phyloP scores from a whole-genome alignment of 345 rosid species.

The Gossypium longicalyx region DNA sequence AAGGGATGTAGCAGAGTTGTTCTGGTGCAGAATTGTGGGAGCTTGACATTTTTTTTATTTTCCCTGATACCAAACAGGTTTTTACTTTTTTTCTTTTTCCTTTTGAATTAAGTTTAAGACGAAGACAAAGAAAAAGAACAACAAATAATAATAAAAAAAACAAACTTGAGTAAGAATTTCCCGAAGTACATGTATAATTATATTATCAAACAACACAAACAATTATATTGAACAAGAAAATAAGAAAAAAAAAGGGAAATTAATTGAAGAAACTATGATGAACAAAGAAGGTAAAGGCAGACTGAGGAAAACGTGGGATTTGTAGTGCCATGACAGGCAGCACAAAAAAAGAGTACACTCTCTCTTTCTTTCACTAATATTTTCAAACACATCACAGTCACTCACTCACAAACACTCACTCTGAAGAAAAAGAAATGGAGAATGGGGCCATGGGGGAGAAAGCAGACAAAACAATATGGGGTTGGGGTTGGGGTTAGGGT shows the following conservation, averaged over 20 bases:
- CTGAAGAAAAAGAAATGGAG: neutral
- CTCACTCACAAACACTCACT: neutral
- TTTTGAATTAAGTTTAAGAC: neutral
- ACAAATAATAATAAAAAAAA: neutral
- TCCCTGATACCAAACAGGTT: neutral
- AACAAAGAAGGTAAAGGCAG: conserved; percentile 17
- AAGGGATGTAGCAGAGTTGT: conserved; percentile 50
- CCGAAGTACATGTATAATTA: neutral
- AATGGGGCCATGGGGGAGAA: conserved; percentile 9
- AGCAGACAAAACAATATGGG: conserved; percentile 9
- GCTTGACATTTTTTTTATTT: conserved; percentile 15
- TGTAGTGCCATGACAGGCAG: conserved; percentile 7
- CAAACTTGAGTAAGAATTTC: neutral
- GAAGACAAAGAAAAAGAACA: neutral
- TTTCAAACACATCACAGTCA: conserved; percentile 9
- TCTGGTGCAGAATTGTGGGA: conserved; percentile 25
- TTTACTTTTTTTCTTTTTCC: neutral
- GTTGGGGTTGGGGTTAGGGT: conserved; percentile 7
- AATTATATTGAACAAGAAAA: neutral
- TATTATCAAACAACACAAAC: neutral
- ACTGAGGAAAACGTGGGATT: conserved; percentile 9
- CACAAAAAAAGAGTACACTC: conserved; percentile 10
- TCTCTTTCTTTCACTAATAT: neutral
- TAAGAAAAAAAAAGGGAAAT: neutral
- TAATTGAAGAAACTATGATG: neutral